Evolutionary conservation across 2,329 filamentous ascomycete species (phyloP).

Genomic region (Ceratocystis albifundus): DNA sequence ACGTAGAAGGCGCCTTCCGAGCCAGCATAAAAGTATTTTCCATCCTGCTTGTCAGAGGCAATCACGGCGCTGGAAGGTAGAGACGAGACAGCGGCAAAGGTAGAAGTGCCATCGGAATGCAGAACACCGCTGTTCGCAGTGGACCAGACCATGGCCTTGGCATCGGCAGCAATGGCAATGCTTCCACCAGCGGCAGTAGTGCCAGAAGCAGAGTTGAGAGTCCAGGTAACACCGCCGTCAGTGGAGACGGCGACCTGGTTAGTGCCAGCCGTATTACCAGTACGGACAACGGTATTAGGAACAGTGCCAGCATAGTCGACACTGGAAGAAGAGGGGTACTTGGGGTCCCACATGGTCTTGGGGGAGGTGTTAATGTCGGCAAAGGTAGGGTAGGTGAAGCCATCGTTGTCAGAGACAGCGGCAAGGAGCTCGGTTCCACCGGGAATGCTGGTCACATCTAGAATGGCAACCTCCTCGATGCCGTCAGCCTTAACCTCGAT

Average conservation of each 20-base stretch:
- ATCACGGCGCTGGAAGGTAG: conserved; percentile 31
- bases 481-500: conserved; percentile 42
- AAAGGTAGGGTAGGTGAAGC: conserved; percentile 38
- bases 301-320: conserved; percentile 42
- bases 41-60: conserved; percentile 44
- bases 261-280: conserved; percentile 36
- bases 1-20: conserved; percentile 40
- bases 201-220: conserved; percentile 12
- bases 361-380: conserved; percentile 35
- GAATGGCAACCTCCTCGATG: conserved; percentile 44
- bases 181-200: conserved; percentile 16
- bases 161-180: conserved; percentile 16
- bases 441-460: conserved; percentile 38
- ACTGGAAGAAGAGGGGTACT: conserved; percentile 36
- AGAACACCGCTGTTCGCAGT: conserved; percentile 17
- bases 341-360: conserved; percentile 37
- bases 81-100: conserved; percentile 10
- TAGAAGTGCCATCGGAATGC: conserved; percentile 12
- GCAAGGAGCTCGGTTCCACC: conserved; percentile 42
- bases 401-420: conserved; percentile 41
- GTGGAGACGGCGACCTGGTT: conserved; percentile 29
- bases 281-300: conserved; percentile 37
- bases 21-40: conserved; percentile 42
- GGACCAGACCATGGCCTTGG: conserved; percentile 32
- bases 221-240: conserved; percentile 11